A percentile compares a stretch with the other conserved stretches of the same genome.
phyloP scores from a whole-genome alignment of 805 yeast genomes.

The Suhomyces canberraensis region DNA sequence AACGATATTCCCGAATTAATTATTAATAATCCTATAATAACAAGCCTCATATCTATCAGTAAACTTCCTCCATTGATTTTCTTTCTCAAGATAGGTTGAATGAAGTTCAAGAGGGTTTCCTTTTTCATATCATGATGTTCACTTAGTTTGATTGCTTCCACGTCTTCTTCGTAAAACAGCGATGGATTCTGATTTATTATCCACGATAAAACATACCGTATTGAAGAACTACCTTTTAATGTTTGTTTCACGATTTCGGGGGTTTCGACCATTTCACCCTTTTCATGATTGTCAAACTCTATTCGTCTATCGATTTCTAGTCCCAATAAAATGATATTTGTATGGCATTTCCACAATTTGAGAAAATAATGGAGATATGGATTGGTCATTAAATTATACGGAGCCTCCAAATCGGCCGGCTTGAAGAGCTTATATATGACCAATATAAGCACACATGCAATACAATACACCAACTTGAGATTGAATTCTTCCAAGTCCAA shows the following conservation, averaged over 20 bases:
- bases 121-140: constrained; percentile 53
- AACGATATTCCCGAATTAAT: constrained; percentile 21
- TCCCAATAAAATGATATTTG: constrained; percentile 56
- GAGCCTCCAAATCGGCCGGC: constrained; percentile 6
- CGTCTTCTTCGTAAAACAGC: constrained; percentile 13
- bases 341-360: constrained; percentile 64
- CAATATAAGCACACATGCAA: constrained; percentile 31
- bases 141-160: constrained; percentile 6
- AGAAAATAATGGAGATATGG: constrained; percentile 61
- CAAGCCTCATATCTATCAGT: constrained; percentile 54
- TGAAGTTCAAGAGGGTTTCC: constrained; percentile 55
- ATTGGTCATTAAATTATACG: constrained; percentile 45
- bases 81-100: constrained; percentile 66
- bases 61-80: constrained; percentile 56
- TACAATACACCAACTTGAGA: constrained; percentile 26
- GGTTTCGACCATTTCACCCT: constrained; percentile 22
- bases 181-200: constrained; percentile 48
- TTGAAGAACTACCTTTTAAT: constrained; percentile 60
- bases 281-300: constrained; percentile 28
- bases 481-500: constrained; percentile 13
- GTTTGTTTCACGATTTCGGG: constrained; percentile 32
- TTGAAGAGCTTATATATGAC: constrained; percentile 32
- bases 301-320: constrained; percentile 47
- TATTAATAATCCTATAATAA: constrained; percentile 50
- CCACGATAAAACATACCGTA: constrained; percentile 60